Evolutionary conservation across 2,329 filamentous ascomycete species (phyloP).

Genomic region (Colletotrichum melonis): DNA sequence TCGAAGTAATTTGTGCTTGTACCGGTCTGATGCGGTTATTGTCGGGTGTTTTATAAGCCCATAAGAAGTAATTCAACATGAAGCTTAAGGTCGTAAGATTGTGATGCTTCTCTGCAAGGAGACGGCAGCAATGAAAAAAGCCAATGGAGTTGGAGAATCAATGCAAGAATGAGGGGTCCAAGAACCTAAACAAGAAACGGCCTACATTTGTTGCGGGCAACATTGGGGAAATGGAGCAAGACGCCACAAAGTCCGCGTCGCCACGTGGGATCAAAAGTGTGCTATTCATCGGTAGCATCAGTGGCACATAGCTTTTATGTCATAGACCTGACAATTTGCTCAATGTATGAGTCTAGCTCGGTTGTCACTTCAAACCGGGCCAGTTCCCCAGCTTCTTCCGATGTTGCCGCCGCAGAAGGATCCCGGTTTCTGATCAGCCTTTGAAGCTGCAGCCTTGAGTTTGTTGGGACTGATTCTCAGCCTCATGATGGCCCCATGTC

Average conservation of each 20-base stretch:
- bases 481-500: slow-evolving; percentile 16
- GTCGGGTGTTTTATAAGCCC: slow-evolving; percentile 17
- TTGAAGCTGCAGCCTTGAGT: slow-evolving; percentile 31
- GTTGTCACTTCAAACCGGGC: slow-evolving; percentile 33
- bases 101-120: neutral
- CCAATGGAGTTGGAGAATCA: slow-evolving; percentile 25
- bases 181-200: slow-evolving; percentile 20
- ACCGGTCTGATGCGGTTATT: neutral
- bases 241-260: slow-evolving; percentile 5
- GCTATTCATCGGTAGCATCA: slow-evolving; percentile 13
- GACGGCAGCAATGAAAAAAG: neutral
- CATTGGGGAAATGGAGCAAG: neutral
- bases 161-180: slow-evolving; percentile 20
- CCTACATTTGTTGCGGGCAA: neutral
- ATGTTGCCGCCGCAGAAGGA: slow-evolving; percentile 22
- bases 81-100: neutral
- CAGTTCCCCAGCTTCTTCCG: slow-evolving; percentile 33
- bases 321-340: slow-evolving; percentile 6
- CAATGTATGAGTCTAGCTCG: slow-evolving; percentile 23
- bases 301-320: slow-evolving; percentile 16
- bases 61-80: slow-evolving; percentile 3
- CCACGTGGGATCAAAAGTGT: slow-evolving; percentile 29
- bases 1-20: neutral
- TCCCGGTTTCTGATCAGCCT: slow-evolving; percentile 29
- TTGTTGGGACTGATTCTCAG: slow-evolving; percentile 35